phyloP scores from a whole-genome alignment of 2,329 filamentous ascomycete genomes.

The Drechslera avenae region DNA sequence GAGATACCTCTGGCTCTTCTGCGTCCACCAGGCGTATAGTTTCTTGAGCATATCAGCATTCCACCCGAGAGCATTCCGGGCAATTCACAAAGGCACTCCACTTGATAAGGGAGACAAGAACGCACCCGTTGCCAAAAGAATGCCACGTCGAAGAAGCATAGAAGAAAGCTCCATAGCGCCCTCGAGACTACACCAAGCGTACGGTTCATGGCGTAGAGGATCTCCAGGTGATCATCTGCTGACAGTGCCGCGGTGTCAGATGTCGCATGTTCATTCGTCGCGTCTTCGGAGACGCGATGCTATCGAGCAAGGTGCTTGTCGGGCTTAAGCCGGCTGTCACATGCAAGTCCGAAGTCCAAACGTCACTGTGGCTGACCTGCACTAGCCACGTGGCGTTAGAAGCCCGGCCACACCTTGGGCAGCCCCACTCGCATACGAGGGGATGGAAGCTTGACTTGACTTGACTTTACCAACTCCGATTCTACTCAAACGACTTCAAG shows the following conservation, averaged over 20 bases:
- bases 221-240: conserved; percentile 19
- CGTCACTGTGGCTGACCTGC: conserved; percentile 9
- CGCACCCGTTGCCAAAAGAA: conserved; percentile 51
- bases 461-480: neutral
- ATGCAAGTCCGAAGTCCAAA: conserved; percentile 17
- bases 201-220: conserved; percentile 30
- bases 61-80: neutral
- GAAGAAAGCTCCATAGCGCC: conserved; percentile 35
- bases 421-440: neutral
- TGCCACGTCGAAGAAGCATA: conserved; percentile 45
- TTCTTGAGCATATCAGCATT: conserved; percentile 58
- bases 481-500: neutral
- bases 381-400: conserved; percentile 17
- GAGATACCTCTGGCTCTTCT: conserved; percentile 66
- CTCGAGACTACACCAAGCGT: conserved; percentile 10
- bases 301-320: conserved; percentile 21
- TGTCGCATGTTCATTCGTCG: conserved; percentile 36
- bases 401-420: conserved; percentile 2
- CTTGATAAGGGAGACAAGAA: conserved; percentile 6
- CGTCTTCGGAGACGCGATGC: conserved; percentile 22
- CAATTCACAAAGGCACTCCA: neutral
- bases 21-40: conserved; percentile 69
- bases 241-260: conserved; percentile 20
- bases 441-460: conserved; percentile 4
- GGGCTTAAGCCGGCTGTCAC: conserved; percentile 22